Percentiles rank a stretch among this genome's conserved stretches.
These are phyloP conservation scores for Endocladia muricata DNA, from an alignment of 31 red algal genomes.

Conservation along the genomic window DNA sequence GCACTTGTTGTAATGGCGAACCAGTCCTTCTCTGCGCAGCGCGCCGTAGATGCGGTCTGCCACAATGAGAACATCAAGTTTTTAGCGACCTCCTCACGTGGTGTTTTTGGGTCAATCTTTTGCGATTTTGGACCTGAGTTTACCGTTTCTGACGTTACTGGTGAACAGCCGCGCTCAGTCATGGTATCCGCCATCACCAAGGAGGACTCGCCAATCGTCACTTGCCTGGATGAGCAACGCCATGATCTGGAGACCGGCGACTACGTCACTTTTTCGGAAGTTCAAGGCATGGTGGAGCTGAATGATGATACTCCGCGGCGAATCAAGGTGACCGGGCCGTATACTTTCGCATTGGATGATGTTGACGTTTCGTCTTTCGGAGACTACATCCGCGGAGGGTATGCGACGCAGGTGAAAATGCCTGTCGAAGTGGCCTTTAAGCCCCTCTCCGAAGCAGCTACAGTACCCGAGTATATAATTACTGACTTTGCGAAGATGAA, in stretches of 20 bases:
- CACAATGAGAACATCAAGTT: conserved; percentile 73
- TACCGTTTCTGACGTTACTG: conserved; percentile 75
- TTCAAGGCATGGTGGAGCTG: conserved; percentile 84
- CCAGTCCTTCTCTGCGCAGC: conserved; percentile 50
- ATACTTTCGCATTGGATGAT: conserved; percentile 82
- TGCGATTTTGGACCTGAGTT: conserved; percentile 90
- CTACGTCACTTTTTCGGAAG: conserved; percentile 82
- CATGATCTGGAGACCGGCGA: conserved; percentile 96
- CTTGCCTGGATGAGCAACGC: conserved; percentile 92
- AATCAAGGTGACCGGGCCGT: conserved; percentile 82
- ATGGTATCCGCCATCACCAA: conserved; percentile 74
- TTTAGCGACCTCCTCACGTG: conserved; percentile 59
- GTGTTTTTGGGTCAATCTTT: conserved; percentile 91
- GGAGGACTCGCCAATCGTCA: conserved; percentile 64
- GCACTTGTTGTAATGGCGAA: conserved; percentile 84
- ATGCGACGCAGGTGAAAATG: conserved; percentile 93
- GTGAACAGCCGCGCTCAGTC: conserved; percentile 79
- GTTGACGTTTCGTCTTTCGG: conserved; percentile 54
- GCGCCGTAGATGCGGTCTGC: conserved; percentile 61
- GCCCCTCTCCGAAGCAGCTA: conserved; percentile 48
- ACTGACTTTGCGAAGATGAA: conserved; percentile 95
- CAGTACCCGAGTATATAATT: conserved; percentile 53
- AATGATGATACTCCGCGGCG: conserved; percentile 79
- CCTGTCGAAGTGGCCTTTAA: conserved; percentile 74
- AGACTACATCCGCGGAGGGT: conserved; percentile 83